Base-by-base conservation (phyloP, 1,139 yeast genomes). In the Saccharomyces hybrid region DNA sequence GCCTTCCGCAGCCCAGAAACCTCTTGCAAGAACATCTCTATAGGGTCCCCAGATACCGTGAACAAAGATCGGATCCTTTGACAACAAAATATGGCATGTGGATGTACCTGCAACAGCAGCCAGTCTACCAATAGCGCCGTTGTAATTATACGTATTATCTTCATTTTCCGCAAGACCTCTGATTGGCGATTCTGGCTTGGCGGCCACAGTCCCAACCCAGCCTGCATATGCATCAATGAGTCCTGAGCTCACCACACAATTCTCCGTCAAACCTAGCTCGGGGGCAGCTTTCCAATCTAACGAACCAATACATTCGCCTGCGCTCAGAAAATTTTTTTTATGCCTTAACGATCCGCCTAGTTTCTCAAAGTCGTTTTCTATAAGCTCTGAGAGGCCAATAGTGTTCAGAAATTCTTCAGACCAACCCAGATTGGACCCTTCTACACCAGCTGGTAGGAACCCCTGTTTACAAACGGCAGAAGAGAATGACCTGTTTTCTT, bases 21-120 rank as follows among this genome's bases (percentile, higher is more conserved):
- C 90, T 41, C 88, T 87, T 20, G 95, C 88, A 76, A 93, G 78
- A 9, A 88, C 96, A 70, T 91, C 96, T 65, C 90, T 80, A 73
- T 93, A 93, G 3, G 99, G 99, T 23, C 99, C 99, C 99, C 99
- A 93, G 32, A 93, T 97, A 56, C 99, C 99, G 50, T 89, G 83
- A 13, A 93, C 98, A 70, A 93, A 91, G 51, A 89, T 82, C 0
- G 97, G 88, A 32, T 88, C 86, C 59, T 82, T 79, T 38, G 96
- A 86, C 80, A 91, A 79, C 57, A 90, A 91, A 64, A 93, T 82
- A 71, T 93, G 99, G 70, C 99, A 93, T 1, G 99, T 93, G 0
- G 97, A 90, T 5, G 99, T 93, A 58, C 99, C 99, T 0, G 99
- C 99, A 28, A 93, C 97, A 1, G 97, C 97, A 14, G 99, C 98